Conservation (phyloP, 768 basidiomycete species). For the Kwoniella mangroviensis region DNA sequence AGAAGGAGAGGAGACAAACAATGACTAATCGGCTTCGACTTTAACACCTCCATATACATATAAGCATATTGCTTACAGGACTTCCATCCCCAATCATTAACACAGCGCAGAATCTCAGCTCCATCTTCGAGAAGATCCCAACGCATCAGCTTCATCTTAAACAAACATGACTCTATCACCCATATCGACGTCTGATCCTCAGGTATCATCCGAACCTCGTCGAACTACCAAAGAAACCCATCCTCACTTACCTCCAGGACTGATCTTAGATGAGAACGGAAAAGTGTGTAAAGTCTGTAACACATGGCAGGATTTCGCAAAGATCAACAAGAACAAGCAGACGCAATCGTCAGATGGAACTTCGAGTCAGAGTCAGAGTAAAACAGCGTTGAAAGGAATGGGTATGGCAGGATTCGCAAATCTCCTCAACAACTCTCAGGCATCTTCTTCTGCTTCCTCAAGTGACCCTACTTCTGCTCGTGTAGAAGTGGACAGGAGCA, state of each 20-base stretch:
- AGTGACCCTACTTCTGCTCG: background rate
- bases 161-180: background rate
- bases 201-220: slow-evolving; percentile 7
- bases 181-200: background rate
- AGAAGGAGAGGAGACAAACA: too few relatives aligned
- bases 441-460: slow-evolving; percentile 9
- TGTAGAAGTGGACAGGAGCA: slow-evolving; percentile 60
- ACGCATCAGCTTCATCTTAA: too few relatives aligned
- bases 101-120: too few relatives aligned
- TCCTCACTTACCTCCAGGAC: slow-evolving; percentile 69
- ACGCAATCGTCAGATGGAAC: slow-evolving; percentile 67
- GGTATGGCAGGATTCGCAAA: slow-evolving; percentile 46
- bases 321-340: slow-evolving; percentile 39
- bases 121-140: too few relatives aligned
- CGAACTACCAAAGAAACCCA: slow-evolving; percentile 53
- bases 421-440: slow-evolving; percentile 31
- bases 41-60: too few relatives aligned
- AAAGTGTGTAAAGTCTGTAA: slow-evolving; percentile 90
- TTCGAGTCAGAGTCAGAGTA: slow-evolving; percentile 63
- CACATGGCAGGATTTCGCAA: slow-evolving; percentile 50
- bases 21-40: too few relatives aligned
- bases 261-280: slow-evolving; percentile 88
- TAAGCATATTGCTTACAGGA: too few relatives aligned
- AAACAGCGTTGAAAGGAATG: slow-evolving; percentile 53
- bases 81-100: too few relatives aligned